Evolutionary conservation across 2,329 filamentous ascomycete genomes (phyloP).

Genomic region (Arthrobotrys sphaeroides): DNA sequence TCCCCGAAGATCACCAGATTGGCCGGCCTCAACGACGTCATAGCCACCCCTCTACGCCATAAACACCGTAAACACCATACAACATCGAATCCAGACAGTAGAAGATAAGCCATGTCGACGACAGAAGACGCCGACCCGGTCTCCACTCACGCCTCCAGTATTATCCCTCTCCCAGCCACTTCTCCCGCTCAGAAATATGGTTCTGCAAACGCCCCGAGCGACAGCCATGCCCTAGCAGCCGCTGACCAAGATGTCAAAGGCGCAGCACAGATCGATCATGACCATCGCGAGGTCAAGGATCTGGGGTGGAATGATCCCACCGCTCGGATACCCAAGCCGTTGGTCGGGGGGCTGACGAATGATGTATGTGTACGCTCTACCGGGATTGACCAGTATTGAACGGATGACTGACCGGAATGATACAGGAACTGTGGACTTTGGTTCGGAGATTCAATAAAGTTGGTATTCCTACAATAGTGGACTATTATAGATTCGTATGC

Average conservation of each 20-base stretch:
- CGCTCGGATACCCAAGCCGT: slow-evolving; percentile 64
- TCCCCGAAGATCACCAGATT: neutral
- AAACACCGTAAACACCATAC: neutral
- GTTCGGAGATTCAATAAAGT: slow-evolving; percentile 73
- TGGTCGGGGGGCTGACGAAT: slow-evolving; percentile 71
- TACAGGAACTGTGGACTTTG: slow-evolving; percentile 71
- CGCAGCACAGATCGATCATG: slow-evolving; percentile 62
- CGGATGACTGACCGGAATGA: neutral
- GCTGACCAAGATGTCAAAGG: slow-evolving; percentile 60
- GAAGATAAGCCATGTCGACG: slow-evolving; percentile 21
- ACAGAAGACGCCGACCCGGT: slow-evolving; percentile 41
- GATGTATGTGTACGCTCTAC: slow-evolving; percentile 58
- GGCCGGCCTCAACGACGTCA: neutral
- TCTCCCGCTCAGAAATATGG: slow-evolving; percentile 39
- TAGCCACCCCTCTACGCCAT: neutral
- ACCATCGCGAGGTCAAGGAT: slow-evolving; percentile 64
- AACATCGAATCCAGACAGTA: neutral
- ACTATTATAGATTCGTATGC: too few relatives aligned
- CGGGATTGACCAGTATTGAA: neutral
- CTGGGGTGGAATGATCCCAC: slow-evolving; percentile 69
- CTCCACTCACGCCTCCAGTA: slow-evolving; percentile 52
- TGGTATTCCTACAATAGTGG: too few relatives aligned
- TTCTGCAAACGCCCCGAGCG: slow-evolving; percentile 59
- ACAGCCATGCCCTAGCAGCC: slow-evolving; percentile 62
- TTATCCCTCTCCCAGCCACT: slow-evolving; percentile 50